A percentile compares a stretch with the other conserved stretches of the same genome.
These are phyloP conservation scores for Volvariella surrecta DNA, from an alignment of 1,284 basidiomycete species.

Conservation along the genomic window DNA sequence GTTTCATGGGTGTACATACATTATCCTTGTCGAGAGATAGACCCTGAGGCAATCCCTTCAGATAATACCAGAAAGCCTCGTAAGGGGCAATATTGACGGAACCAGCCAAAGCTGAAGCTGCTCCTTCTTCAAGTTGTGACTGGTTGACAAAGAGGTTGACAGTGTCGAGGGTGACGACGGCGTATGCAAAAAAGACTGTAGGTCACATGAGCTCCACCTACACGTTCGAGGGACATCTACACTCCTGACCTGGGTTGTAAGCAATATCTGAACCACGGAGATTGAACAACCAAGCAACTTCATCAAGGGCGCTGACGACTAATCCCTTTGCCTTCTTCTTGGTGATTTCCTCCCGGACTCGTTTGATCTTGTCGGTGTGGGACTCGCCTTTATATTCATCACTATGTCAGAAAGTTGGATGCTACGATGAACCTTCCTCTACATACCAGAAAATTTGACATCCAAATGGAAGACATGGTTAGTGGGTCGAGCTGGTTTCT, in stretches of 20 bases:
- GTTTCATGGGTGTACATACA: too few species aligned
- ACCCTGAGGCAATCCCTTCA: slow-evolving; percentile 42
- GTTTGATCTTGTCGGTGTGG: slow-evolving; percentile 58
- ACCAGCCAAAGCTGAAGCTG: slow-evolving; percentile 49
- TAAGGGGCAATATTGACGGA: slow-evolving; percentile 71
- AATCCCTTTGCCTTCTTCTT: slow-evolving; percentile 62
- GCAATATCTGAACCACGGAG: slow-evolving; percentile 89
- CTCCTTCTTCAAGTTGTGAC: slow-evolving; percentile 50
- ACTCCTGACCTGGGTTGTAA: slow-evolving; percentile 64
- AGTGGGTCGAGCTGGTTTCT: slow-evolving; percentile 63
- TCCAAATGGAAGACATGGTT: slow-evolving; percentile 68
- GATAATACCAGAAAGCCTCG: slow-evolving; percentile 52
- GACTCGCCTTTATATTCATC: slow-evolving; percentile 50
- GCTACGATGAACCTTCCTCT: not conserved
- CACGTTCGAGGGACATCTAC: not conserved
- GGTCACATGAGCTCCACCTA: too few species aligned
- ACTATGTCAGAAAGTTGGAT: not conserved
- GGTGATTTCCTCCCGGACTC: slow-evolving; percentile 54
- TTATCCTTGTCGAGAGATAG: slow-evolving; percentile 35
- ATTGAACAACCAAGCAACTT: slow-evolving; percentile 93
- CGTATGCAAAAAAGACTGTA: slow-evolving; percentile 88
- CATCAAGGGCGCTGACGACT: slow-evolving; percentile 79
- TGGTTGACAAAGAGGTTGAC: slow-evolving; percentile 72
- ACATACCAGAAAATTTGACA: slow-evolving; percentile 44
- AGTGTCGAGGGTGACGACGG: slow-evolving; percentile 64